These are phyloP conservation scores for Colletotrichum siamense DNA, from an alignment of 2,329 filamentous ascomycete species.

Conservation along the genomic window DNA sequence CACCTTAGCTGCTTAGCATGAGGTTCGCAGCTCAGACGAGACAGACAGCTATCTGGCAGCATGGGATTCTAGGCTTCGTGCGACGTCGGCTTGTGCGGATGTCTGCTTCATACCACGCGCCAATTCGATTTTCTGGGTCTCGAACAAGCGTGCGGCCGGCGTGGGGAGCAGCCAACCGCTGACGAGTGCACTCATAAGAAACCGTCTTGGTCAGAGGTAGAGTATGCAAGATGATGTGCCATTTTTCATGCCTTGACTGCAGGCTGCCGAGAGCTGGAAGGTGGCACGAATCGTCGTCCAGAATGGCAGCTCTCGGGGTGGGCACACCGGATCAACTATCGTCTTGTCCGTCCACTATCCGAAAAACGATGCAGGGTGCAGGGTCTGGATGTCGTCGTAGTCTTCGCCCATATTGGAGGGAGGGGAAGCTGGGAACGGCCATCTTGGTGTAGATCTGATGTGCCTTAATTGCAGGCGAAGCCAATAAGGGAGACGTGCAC, in stretches of 20 bases:
- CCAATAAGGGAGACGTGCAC: constrained; percentile 8
- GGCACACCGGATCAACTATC: constrained; percentile 7
- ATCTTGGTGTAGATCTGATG: constrained; percentile 11
- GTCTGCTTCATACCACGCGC: constrained; percentile 3
- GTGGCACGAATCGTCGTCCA: constrained; percentile 17
- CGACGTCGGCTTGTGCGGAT: constrained; percentile 5
- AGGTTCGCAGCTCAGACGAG: constrained; percentile 18
- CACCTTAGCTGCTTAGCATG: constrained; percentile 20
- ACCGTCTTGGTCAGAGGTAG: not conserved
- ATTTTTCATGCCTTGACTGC: constrained; percentile 27
- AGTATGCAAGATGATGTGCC: constrained; percentile 23
- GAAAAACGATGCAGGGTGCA: not conserved
- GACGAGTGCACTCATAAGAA: not conserved
- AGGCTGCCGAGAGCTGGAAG: constrained; percentile 11
- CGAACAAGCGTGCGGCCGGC: not conserved
- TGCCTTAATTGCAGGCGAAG: constrained; percentile 6
- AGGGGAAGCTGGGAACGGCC: constrained; percentile 2
- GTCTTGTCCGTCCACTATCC: not conserved
- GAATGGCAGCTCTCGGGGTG: constrained; percentile 7
- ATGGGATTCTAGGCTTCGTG: not conserved
- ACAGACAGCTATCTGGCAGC: not conserved
- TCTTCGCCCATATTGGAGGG: not conserved
- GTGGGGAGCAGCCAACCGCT: not conserved
- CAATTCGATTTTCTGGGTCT: not conserved
- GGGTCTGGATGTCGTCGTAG: constrained; percentile 7